Evolutionary conservation across 345 rosid species (phyloP).

Genomic region (Eucalyptus tenuipes): DNA sequence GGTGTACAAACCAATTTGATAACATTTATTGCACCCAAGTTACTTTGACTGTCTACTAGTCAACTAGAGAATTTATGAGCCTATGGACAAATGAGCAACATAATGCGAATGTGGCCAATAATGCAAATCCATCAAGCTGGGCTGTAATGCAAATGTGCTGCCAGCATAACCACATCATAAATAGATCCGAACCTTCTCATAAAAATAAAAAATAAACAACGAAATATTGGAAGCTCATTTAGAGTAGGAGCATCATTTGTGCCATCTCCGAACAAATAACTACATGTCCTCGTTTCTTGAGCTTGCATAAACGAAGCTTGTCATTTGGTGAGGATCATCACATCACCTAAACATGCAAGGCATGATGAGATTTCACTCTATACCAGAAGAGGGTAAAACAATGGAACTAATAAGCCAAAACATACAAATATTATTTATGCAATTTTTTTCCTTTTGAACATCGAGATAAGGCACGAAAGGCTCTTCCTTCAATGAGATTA

Average conservation of each 20-base stretch:
- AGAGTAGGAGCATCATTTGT: conserved; percentile 43
- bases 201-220: not conserved
- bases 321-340: conserved; percentile 38
- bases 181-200: not conserved
- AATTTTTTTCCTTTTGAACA: not conserved
- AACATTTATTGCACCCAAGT: too few relatives aligned
- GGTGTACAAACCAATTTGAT: too few relatives aligned
- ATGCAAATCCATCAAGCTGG: too few relatives aligned
- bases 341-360: conserved; percentile 16
- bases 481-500: conserved; percentile 1
- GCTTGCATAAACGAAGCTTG: conserved; percentile 32
- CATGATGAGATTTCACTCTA: not conserved
- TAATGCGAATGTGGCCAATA: too few relatives aligned
- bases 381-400: not conserved
- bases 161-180: not conserved
- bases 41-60: too few relatives aligned
- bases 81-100: too few relatives aligned
- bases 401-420: not conserved
- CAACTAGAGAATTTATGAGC: too few relatives aligned
- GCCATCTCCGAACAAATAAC: conserved; percentile 40
- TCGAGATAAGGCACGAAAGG: not conserved
- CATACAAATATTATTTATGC: not conserved
- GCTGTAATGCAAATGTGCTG: too few relatives aligned
- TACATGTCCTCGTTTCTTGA: conserved; percentile 19
- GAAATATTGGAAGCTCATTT: not conserved